These are phyloP conservation scores for Phytopythium chamaehyphon DNA, from an alignment of 352 stramenopile species.

Conservation along the genomic window DNA sequence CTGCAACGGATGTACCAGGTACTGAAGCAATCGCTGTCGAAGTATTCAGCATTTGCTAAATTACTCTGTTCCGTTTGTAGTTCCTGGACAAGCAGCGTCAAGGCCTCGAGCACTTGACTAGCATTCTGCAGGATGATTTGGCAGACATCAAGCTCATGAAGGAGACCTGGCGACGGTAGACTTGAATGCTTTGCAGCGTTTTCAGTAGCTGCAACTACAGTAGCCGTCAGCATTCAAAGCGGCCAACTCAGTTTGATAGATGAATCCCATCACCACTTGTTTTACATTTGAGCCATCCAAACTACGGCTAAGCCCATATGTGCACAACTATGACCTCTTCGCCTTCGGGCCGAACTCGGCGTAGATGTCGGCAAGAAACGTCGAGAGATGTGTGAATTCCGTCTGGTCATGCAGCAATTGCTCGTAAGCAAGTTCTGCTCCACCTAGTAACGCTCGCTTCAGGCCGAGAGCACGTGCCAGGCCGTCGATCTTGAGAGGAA, in stretches of 20 bases:
- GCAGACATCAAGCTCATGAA: constrained; percentile 87
- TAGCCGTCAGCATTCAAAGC: neutral
- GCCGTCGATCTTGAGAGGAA: neutral
- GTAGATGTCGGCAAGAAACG: constrained; percentile 1
- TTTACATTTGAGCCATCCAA: neutral
- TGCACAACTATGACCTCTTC: no score
- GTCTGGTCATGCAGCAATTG: constrained; percentile 1
- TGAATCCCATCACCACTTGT: neutral
- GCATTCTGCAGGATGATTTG: constrained; percentile 80
- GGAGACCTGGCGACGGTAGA: constrained; percentile 75
- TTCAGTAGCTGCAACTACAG: neutral
- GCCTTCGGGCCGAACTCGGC: neutral
- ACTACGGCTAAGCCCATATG: no score
- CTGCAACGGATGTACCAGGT: constrained; percentile 74
- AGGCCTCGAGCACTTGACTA: constrained; percentile 78
- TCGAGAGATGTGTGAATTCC: constrained; percentile 1
- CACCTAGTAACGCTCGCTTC: neutral
- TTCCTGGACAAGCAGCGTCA: constrained; percentile 86
- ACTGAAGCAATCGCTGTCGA: no score
- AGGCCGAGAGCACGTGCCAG: neutral
- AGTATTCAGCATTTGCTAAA: neutral
- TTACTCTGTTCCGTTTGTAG: constrained; percentile 16
- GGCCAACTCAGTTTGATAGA: constrained; percentile 3
- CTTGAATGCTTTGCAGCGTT: neutral
- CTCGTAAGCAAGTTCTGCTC: neutral